These are phyloP conservation scores for Trypanosoma scelopori DNA, from an alignment of 208 protist genomes.

Conservation along the genomic window DNA sequence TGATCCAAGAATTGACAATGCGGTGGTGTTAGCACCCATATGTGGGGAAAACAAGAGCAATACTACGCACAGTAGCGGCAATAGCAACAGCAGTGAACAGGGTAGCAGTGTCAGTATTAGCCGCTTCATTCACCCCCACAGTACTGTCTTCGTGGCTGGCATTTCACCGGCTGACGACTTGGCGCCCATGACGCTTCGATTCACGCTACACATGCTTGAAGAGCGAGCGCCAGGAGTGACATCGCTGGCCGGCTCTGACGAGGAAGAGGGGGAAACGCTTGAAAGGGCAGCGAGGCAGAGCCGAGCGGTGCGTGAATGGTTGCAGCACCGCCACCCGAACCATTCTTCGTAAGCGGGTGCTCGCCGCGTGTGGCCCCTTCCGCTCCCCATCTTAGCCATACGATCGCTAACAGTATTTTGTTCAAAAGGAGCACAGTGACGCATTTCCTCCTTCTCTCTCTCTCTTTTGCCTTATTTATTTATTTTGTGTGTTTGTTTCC, in stretches of 20 bases:
- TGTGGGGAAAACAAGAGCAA: not conserved
- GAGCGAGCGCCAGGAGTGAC: no score
- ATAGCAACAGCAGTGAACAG: not conserved
- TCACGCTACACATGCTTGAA: not conserved
- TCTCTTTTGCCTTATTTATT: not conserved
- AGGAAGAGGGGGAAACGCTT: not conserved
- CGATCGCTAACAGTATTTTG: no score
- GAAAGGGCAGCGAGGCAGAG: conserved; percentile 8
- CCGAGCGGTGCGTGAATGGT: conserved; percentile 4
- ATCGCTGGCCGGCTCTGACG: not conserved
- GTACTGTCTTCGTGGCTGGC: conserved; percentile 10
- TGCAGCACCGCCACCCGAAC: not conserved
- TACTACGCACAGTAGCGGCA: not conserved
- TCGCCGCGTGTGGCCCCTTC: no score
- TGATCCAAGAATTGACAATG: conserved; percentile 7
- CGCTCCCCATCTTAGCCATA: no score
- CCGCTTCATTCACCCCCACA: conserved; percentile 10
- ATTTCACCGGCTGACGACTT: conserved; percentile 12
- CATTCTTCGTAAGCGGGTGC: not conserved
- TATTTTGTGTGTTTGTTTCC: not conserved
- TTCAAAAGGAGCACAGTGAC: not conserved
- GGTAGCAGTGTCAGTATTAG: not conserved
- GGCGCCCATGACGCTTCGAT: conserved; percentile 11
- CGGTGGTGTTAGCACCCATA: conserved; percentile 4
- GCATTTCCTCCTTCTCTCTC: not conserved